phyloP scores from a whole-genome alignment of 306 rosid species.

The Trifolium repens region DNA sequence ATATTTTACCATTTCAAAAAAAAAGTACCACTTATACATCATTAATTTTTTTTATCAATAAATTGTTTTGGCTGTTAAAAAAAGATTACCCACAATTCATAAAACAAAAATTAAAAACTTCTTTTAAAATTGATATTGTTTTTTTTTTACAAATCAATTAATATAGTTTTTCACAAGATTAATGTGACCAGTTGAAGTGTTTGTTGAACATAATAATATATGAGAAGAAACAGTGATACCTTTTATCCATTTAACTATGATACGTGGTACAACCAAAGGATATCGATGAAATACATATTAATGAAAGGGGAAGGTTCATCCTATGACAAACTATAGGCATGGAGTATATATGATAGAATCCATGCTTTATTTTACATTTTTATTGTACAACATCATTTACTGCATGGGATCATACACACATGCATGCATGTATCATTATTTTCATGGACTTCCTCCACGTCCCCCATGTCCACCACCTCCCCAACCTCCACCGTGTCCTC shows the following conservation, averaged over 20 bases:
- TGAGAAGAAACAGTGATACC: neutral
- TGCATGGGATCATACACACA: neutral
- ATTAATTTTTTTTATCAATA: too few relatives aligned
- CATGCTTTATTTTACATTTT: constrained; percentile 6
- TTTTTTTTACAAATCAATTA: too few relatives aligned
- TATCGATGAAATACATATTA: neutral
- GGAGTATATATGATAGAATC: neutral
- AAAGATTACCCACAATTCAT: too few relatives aligned
- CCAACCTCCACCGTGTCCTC: constrained; percentile 13
- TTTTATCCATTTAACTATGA: neutral
- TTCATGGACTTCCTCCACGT: neutral
- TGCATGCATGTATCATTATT: neutral
- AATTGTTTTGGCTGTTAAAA: too few relatives aligned
- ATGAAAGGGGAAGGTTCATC: neutral
- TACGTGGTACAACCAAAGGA: neutral
- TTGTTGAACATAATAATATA: neutral
- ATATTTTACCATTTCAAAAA: too few relatives aligned
- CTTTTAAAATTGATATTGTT: too few relatives aligned
- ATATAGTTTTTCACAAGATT: too few relatives aligned
- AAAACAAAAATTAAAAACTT: too few relatives aligned
- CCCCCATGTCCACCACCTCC: neutral
- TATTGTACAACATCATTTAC: neutral
- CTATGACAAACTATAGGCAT: neutral
- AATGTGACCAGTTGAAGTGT: neutral
- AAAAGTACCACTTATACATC: too few relatives aligned